Base-by-base conservation (phyloP, 805 yeast species). In the Wickerhamiella nectarea region DNA sequence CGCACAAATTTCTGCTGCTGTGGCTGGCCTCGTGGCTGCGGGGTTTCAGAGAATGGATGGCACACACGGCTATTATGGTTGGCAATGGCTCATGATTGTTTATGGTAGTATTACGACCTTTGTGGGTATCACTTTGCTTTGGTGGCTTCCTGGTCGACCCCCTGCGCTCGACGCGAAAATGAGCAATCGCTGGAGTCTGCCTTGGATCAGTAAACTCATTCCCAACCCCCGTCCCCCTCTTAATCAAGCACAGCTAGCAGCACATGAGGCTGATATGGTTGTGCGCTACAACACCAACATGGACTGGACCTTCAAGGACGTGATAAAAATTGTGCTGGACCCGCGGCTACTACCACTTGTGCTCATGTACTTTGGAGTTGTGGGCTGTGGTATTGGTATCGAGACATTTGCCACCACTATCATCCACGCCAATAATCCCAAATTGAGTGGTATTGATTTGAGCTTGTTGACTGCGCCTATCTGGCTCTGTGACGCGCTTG, bases 131-230 rank as follows among this genome's bases (percentile, higher is more conserved):
- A 50, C 70, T 2, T 65, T 84, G 38, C 56, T 79, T 17, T 78
- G 89, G 81, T 83, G 93, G 93, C 70, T 84, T 34, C 95, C 95
- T 0, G 93, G 81, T 55, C 68, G 89, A 46, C 91, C 91, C 4
- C 53, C 53, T 34, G 58, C 46, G 17, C 49, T 47, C 3, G 14
- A 45, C 36, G 15, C 18, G 46, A 19, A 24, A 18, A 22, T 38
- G n/a, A 29, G 33, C n/a, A 40, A 36, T 19, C 26, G 37, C 24
- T 28, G 31, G 31, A 28, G 15, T 7, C 12, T 28, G 6, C 21
- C 28, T 6, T 31, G 31, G 31, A 8, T 25, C 3, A 22, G 15
- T 3, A 28, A 33, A 19, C 17, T 50, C n/a, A 18, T 49, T 19
- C 52, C 53, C 4, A 34, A 37, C 33, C 50, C 47, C 39, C 34